These are phyloP conservation scores for Acacia crassicarpa DNA, from an alignment of 306 rosid species.

Conservation along the genomic window DNA sequence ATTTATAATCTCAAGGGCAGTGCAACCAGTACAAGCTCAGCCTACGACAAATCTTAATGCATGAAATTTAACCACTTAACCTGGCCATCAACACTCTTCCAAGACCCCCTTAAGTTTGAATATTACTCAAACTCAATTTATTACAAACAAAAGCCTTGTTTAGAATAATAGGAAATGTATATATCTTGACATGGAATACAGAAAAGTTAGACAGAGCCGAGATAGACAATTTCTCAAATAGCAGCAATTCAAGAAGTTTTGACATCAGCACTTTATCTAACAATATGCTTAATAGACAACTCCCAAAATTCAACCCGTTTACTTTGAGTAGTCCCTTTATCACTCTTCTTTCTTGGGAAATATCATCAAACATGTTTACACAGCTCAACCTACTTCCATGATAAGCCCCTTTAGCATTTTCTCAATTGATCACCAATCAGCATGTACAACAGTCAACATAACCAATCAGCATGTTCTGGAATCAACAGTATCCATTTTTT, in stretches of 20 bases:
- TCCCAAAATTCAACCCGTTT: neutral
- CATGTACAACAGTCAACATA: neutral
- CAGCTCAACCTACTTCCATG: neutral
- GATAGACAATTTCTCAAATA: neutral
- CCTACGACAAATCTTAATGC: neutral
- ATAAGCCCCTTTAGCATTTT: neutral
- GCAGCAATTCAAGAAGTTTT: neutral
- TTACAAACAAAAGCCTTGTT: neutral
- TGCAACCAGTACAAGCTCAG: neutral
- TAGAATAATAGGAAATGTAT: neutral
- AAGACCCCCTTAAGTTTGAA: neutral
- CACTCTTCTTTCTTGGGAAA: neutral
- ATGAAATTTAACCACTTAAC: neutral
- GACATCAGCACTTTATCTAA: neutral
- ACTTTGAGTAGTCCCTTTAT: neutral
- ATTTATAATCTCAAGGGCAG: neutral
- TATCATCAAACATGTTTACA: neutral
- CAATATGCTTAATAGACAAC: neutral
- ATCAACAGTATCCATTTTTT: no score
- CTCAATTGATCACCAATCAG: neutral
- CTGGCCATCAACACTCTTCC: neutral
- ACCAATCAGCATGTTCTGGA: no score
- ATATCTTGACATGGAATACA: neutral
- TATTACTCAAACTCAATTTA: neutral
- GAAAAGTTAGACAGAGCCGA: no score